Percentiles rank a stretch among this genome's conserved stretches.
These are phyloP conservation scores for Scenedesmus sp. DNA, from an alignment of 163 green algal species.

Conservation along the genomic window DNA sequence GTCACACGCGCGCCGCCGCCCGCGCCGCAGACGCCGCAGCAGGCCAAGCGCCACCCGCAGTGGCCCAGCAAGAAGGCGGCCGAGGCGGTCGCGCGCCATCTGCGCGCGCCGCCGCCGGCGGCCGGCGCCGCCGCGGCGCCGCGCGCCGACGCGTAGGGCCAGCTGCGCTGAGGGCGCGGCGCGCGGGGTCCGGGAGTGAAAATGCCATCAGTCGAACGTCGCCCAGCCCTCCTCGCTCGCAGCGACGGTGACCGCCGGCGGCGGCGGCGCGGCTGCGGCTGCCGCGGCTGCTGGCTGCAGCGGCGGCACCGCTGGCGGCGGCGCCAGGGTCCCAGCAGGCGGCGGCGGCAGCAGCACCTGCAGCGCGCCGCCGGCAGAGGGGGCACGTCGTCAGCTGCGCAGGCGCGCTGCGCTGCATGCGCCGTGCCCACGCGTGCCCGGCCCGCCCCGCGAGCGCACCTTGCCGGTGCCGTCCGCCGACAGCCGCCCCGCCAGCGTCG, in stretches of 20 bases:
- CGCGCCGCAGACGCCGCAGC: no score
- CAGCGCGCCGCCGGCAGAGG: neutral
- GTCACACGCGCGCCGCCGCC: no score
- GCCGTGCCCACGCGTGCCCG: no score
- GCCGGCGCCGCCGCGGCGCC: neutral
- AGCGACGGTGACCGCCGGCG: slow-evolving; percentile 28
- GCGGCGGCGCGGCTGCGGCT: neutral
- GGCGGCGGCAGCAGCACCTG: no score
- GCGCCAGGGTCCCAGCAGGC: no score
- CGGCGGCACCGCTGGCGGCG: no score
- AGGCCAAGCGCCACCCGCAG: slow-evolving; percentile 49
- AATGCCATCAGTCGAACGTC: slow-evolving; percentile 27
- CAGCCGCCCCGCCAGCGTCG: no score
- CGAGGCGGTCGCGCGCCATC: slow-evolving; percentile 45
- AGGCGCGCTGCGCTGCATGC: neutral
- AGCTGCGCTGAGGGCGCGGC: no score
- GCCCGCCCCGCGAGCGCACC: no score
- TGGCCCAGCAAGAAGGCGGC: slow-evolving; percentile 51
- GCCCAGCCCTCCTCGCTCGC: slow-evolving; percentile 22
- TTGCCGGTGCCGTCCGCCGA: no score
- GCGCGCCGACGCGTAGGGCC: no score
- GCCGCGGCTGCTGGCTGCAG: neutral
- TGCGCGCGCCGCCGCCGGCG: slow-evolving; percentile 37
- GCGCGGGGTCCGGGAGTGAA: no score
- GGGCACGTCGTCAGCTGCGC: neutral